Conservation (phyloP, 371 early-diverging fungal species). For the Rhizopus delemar region DNA sequence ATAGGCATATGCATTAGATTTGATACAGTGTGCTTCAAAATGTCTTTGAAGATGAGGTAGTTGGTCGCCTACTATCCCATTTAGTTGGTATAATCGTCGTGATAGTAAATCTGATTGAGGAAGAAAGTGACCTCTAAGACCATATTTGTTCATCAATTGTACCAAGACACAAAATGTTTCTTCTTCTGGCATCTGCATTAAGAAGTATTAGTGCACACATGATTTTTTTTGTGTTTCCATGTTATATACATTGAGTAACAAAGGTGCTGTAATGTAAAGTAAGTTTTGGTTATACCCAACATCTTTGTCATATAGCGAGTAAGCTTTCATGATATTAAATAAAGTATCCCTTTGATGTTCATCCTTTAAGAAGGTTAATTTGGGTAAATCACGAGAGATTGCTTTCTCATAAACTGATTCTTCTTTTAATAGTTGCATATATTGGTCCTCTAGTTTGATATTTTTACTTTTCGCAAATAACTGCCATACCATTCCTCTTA, state of each 20-base stretch:
- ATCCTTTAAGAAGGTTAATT: constrained; percentile 77
- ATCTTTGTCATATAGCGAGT: constrained; percentile 85
- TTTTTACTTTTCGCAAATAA: constrained; percentile 72
- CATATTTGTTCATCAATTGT: constrained; percentile 81
- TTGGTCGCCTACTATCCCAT: constrained; percentile 76
- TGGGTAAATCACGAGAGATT: constrained; percentile 81
- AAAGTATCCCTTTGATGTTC: constrained; percentile 84
- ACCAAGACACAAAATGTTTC: constrained; percentile 92
- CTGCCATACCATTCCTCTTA: constrained; percentile 95
- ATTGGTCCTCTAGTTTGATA: constrained; percentile 64
- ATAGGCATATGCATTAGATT: constrained; percentile 86
- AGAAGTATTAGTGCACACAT: not conserved
- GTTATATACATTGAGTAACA: constrained; percentile 79
- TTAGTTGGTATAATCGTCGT: constrained; percentile 84
- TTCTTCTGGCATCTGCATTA: constrained; percentile 88
- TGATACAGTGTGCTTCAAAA: constrained; percentile 77
- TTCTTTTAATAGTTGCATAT: constrained; percentile 68
- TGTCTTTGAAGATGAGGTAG: constrained; percentile 81
- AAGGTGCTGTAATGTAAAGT: constrained; percentile 83
- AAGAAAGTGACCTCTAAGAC: constrained; percentile 83
- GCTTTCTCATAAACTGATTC: constrained; percentile 84
- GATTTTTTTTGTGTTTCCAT: not conserved
- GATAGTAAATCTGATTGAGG: constrained; percentile 83
- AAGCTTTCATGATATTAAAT: constrained; percentile 90
- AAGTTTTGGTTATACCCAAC: constrained; percentile 96